A percentile compares a stretch with the other conserved stretches of the same genome.
These are phyloP conservation scores for Saccharomyces hybrid DNA, from an alignment of 1,139 yeast species.

Conservation along the genomic window DNA sequence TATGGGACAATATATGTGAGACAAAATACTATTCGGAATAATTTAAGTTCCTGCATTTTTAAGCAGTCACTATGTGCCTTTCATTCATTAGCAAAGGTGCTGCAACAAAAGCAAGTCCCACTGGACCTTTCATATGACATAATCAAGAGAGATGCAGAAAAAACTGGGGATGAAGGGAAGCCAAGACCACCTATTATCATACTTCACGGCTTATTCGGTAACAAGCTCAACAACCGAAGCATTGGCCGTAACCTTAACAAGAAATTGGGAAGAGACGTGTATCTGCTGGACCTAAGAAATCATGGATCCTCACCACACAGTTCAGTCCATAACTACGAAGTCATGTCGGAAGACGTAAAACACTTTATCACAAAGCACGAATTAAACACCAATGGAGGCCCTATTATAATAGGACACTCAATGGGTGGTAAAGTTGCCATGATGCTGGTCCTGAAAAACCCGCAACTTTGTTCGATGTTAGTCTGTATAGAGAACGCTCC, in stretches of 20 bases:
- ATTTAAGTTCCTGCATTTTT: background rate
- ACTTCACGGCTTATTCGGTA: constrained; percentile 86
- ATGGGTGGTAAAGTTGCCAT: constrained; percentile 96
- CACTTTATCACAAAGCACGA: constrained; percentile 47
- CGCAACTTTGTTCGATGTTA: constrained; percentile 53
- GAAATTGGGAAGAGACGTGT: constrained; percentile 41
- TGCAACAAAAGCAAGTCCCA: background rate
- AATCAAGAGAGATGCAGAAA: background rate
- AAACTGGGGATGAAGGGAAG: constrained; percentile 12
- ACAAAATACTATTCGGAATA: background rate
- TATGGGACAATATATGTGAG: background rate
- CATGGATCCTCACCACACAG: constrained; percentile 87
- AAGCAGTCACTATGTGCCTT: background rate
- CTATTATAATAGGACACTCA: constrained; percentile 82
- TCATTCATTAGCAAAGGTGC: background rate
- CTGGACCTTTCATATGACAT: background rate
- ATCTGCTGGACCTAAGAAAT: constrained; percentile 75
- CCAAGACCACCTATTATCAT: constrained; percentile 53
- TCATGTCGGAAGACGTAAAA: constrained; percentile 81
- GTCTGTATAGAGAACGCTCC: constrained; percentile 91
- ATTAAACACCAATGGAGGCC: constrained; percentile 33
- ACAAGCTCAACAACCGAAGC: constrained; percentile 66
- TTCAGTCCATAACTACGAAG: constrained; percentile 62
- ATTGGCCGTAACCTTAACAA: constrained; percentile 47
- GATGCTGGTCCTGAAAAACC: constrained; percentile 71